These are phyloP conservation scores for Penstemon barbatus DNA, from an alignment of 257 asterid genomes.

Conservation along the genomic window DNA sequence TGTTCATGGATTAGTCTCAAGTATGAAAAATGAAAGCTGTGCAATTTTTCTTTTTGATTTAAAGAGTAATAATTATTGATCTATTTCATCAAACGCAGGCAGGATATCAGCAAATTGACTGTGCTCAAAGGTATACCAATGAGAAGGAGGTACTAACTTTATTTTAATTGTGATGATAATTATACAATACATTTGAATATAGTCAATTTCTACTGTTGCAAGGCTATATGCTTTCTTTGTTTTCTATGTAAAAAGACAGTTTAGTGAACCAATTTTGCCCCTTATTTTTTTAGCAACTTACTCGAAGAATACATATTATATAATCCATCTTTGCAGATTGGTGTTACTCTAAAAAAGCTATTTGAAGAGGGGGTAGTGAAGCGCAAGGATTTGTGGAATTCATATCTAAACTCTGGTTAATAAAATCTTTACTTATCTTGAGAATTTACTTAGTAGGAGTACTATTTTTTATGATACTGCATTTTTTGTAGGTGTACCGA, in stretches of 20 bases:
- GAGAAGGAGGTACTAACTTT: slow-evolving; percentile 49
- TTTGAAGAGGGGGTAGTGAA: slow-evolving; percentile 72
- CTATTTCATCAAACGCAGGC: slow-evolving; percentile 30
- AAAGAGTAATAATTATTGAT: no score
- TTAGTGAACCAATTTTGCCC: no score
- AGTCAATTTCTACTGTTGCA: no score
- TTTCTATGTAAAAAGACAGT: no score
- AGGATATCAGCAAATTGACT: slow-evolving; percentile 69
- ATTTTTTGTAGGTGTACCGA: slow-evolving; percentile 32
- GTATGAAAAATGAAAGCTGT: no score
- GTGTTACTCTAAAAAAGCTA: slow-evolving; percentile 63
- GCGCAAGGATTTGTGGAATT: slow-evolving; percentile 72
- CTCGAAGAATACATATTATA: not conserved
- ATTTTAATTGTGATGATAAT: not conserved
- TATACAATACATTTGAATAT: no score
- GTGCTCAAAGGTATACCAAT: slow-evolving; percentile 52
- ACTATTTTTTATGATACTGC: not conserved
- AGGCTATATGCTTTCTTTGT: no score
- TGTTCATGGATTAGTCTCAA: no score
- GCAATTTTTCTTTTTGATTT: no score
- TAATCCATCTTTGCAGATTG: slow-evolving; percentile 49
- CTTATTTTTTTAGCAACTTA: no score
- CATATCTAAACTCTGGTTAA: slow-evolving; percentile 90
- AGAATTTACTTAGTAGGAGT: no score
- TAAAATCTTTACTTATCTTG: not conserved